These are phyloP conservation scores for Neocucurbitaria cava DNA, from an alignment of 2,329 filamentous ascomycete species.

Conservation along the genomic window DNA sequence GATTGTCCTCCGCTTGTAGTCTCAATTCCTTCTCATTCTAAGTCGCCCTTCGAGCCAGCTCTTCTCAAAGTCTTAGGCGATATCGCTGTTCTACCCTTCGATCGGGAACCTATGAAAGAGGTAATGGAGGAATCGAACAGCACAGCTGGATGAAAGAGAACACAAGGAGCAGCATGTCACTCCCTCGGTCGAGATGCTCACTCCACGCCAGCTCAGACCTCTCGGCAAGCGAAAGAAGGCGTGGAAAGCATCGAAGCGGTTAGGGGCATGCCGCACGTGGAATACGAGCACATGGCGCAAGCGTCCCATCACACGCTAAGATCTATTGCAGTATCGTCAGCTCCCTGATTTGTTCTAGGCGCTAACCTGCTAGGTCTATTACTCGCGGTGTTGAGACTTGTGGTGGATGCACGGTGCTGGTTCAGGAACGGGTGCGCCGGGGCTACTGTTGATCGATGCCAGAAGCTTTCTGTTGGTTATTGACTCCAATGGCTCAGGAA, in stretches of 20 bases:
- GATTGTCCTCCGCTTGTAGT: constrained; percentile 1
- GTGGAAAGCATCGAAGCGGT: constrained; percentile 7
- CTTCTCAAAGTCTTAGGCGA: not conserved
- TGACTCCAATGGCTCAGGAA: not conserved
- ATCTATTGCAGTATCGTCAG: constrained; percentile 14
- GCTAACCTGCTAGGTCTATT: constrained; percentile 1
- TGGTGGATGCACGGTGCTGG: constrained; percentile 15
- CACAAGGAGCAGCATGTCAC: constrained; percentile 4
- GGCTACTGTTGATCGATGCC: constrained; percentile 2
- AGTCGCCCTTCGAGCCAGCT: not conserved
- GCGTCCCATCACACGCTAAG: constrained; percentile 28
- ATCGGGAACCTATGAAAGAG: not conserved
- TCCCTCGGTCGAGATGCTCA: not conserved
- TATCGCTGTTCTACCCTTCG: not conserved
- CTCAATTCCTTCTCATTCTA: constrained; percentile 16
- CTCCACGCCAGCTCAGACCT: constrained; percentile 3
- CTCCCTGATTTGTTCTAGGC: constrained; percentile 13
- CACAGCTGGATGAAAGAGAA: not conserved
- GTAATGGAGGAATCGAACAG: not conserved
- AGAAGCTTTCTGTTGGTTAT: not conserved
- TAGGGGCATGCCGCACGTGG: constrained; percentile 4
- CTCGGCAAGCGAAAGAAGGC: constrained; percentile 8
- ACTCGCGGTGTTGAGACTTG: constrained; percentile 5
- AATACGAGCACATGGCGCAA: constrained; percentile 23
- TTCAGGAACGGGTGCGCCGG: constrained; percentile 17